Base-by-base conservation (phyloP, 202 grass and related monocot genomes). In the Eragrostis tef region DNA sequence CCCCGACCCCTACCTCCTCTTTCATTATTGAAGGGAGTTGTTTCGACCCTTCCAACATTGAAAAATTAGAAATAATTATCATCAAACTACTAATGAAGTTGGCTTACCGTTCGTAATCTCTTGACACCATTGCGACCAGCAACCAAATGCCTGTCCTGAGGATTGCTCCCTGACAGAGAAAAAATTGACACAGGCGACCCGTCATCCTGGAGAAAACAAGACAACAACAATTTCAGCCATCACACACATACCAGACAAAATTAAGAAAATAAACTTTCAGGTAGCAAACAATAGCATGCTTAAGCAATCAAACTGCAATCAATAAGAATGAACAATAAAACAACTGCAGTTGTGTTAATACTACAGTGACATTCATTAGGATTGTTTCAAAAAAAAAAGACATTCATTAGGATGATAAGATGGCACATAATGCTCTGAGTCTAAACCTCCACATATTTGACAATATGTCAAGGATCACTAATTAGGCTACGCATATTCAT, bases 101-200 rank as follows among this genome's bases (percentile, higher is more conserved):
- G 84, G 58, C 64, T 84, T 99, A 96, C 96, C 0, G 90, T 99
- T 8, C 93, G 82, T 83, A 99, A 73, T 91, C 96, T 86, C 73
- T 96, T 99, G 66, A 96, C 92, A 73, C 96, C 96, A 84, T 99
- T 99, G 13, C 90, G 93, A 61, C 93, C 96, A 85, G 93, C 90
- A 82, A 88, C 87, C 88, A 96, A 92, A 68, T 96, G 93, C 22
- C 90, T 86, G 82, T 99, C 96, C 79, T 96, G 96, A 83, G 87
- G 80, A 75, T 79, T 96, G 81, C 85, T 96, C 81, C 93, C 96
- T 73, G 90, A 96, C 73, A 99, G 89, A 84, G 90, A 89, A 87
- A 99, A 99, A 79, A 99, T 96, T 44, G 96, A 99, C 70, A 99
- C 96, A 19, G 88, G 42, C 8, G 89, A 93, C 56, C 96, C 93